Evolutionary conservation across 208 protist species (phyloP).

Genomic region (Leishmania tropica): DNA sequence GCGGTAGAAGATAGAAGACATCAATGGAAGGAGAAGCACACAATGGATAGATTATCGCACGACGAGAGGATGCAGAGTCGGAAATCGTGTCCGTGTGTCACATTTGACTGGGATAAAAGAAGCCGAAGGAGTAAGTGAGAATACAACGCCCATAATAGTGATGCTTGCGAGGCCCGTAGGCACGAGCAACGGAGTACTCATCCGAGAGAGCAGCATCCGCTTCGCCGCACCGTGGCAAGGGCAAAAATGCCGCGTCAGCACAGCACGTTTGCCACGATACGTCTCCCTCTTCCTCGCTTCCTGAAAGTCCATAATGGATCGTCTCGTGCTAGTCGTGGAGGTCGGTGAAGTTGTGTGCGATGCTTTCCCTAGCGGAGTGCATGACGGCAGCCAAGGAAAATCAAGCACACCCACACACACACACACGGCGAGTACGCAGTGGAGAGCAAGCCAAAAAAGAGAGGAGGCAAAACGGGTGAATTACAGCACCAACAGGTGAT

Average conservation of each 20-base stretch:
- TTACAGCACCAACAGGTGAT: constrained; percentile 25
- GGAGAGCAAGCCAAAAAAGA: neutral
- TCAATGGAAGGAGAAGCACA: neutral
- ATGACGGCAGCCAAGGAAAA: neutral
- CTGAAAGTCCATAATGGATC: neutral
- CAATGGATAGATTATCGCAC: neutral
- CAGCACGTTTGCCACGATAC: neutral
- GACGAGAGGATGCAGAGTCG: neutral
- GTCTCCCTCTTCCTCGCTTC: neutral
- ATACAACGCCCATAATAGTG: neutral
- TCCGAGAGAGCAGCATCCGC: neutral
- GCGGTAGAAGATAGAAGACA: neutral
- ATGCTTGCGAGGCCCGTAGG: neutral
- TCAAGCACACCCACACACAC: neutral
- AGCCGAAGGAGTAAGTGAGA: neutral
- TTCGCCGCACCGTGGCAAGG: neutral
- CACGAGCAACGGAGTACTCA: neutral
- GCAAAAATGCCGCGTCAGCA: neutral
- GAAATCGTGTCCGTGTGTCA: neutral
- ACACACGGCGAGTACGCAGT: neutral
- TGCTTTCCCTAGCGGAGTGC: neutral
- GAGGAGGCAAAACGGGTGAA: neutral
- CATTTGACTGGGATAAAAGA: neutral
- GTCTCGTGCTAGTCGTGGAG: neutral
- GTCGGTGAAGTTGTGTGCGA: neutral